phyloP scores from a whole-genome alignment of 306 rosid species.

The Vigna mungo region DNA sequence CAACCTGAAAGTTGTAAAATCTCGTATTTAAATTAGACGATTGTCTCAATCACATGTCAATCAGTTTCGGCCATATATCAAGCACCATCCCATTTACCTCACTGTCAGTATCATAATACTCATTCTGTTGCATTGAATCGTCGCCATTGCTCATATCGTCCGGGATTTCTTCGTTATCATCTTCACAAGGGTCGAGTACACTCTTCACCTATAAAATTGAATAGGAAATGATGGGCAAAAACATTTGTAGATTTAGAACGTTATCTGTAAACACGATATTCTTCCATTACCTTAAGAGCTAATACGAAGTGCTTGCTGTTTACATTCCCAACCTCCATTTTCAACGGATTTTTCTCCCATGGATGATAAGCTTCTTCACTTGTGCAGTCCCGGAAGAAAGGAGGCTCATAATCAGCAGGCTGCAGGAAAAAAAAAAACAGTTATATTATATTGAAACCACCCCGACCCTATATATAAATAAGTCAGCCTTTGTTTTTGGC shows the following conservation, averaged over 20 bases:
- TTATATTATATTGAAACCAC: neutral
- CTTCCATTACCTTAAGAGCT: conserved; percentile 80
- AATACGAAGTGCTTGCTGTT: conserved; percentile 97
- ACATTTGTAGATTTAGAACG: neutral
- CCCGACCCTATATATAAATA: neutral
- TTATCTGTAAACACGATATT: conserved; percentile 31
- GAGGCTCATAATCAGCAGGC: conserved; percentile 97
- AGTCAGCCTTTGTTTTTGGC: conserved; percentile 11
- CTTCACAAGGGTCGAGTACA: conserved; percentile 66
- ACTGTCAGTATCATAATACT: conserved; percentile 57
- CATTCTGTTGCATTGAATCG: conserved; percentile 54
- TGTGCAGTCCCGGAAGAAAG: conserved; percentile 84
- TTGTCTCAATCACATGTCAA: conserved; percentile 19
- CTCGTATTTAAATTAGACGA: conserved; percentile 26
- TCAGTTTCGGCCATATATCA: conserved; percentile 25
- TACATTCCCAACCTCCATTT: conserved; percentile 95
- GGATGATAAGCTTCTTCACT: conserved; percentile 79
- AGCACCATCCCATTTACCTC: conserved; percentile 49
- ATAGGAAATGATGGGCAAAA: conserved; percentile 28
- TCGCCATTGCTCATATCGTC: conserved; percentile 52
- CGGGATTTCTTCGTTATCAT: conserved; percentile 55
- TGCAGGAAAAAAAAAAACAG: conserved; percentile 58
- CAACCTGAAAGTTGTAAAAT: conserved; percentile 59
- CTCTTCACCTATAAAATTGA: conserved; percentile 56
- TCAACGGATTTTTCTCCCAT: conserved; percentile 85